Conservation (phyloP, 352 stramenopile species). For the Globisporangium iwayamae region DNA sequence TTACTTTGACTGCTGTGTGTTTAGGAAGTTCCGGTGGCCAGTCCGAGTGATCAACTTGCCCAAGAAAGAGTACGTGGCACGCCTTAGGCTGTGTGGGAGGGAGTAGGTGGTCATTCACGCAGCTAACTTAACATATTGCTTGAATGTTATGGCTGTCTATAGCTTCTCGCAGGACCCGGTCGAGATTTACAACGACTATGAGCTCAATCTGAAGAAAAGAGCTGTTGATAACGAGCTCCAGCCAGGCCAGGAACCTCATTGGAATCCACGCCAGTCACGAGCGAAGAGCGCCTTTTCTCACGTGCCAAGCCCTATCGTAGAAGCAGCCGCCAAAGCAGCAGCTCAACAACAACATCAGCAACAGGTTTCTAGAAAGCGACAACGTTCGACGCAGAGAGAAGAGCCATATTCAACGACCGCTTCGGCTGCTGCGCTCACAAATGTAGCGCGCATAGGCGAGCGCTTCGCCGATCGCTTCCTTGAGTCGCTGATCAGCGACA, state of each 20-base stretch:
- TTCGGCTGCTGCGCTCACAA: constrained; percentile 23
- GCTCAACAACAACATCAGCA: constrained; percentile 1
- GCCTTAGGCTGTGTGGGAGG: not conserved
- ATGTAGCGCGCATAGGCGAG: constrained; percentile 26
- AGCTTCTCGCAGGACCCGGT: constrained; percentile 48
- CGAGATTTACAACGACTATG: constrained; percentile 51
- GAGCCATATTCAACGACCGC: constrained; percentile 10
- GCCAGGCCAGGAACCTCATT: not conserved
- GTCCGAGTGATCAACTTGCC: constrained; percentile 56
- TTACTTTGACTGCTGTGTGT: not conserved
- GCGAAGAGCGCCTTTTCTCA: constrained; percentile 34
- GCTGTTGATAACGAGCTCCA: not conserved
- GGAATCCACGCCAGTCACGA: not conserved
- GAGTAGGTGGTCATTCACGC: not conserved
- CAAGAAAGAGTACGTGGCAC: constrained; percentile 42
- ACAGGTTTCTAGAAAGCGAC: constrained; percentile 34
- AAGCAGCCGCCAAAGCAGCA: constrained; percentile 23
- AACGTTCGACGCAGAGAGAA: constrained; percentile 15
- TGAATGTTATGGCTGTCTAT: not conserved
- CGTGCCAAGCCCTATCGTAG: constrained; percentile 36
- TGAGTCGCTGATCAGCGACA: constrained; percentile 40
- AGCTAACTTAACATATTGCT: not conserved
- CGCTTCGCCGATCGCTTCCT: constrained; percentile 42
- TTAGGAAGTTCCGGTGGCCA: constrained; percentile 79
- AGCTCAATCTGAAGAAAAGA: constrained; percentile 19